Evolutionary conservation across 2,329 filamentous ascomycete genomes (phyloP).

Genomic region (Cryphonectria parasitica): DNA sequence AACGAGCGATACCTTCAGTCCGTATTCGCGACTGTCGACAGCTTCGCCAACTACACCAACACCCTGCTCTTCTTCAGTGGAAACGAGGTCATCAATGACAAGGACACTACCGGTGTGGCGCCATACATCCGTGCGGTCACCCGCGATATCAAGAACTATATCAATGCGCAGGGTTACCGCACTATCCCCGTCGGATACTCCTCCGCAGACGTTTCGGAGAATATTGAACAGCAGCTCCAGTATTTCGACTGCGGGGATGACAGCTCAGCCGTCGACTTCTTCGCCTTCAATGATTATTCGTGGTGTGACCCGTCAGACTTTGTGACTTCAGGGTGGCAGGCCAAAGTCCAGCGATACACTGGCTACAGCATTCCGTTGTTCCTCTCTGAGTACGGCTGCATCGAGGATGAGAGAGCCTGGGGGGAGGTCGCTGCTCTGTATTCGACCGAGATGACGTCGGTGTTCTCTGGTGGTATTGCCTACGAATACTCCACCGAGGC

Average conservation of each 20-base stretch:
- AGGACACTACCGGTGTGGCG: conserved; percentile 65
- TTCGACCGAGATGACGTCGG: conserved; percentile 78
- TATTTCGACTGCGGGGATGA: conserved; percentile 95
- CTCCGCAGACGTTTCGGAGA: conserved; percentile 79
- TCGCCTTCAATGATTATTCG: conserved; percentile 81
- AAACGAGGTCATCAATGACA: conserved; percentile 78
- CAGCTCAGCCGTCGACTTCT: conserved; percentile 84
- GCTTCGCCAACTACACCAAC: conserved; percentile 82
- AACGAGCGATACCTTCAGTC: conserved; percentile 83
- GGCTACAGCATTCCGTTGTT: conserved; percentile 89
- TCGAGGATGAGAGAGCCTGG: conserved; percentile 78
- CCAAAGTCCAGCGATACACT: conserved; percentile 86
- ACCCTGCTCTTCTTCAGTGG: conserved; percentile 84
- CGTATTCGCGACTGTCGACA: conserved; percentile 86
- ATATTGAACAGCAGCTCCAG: conserved; percentile 81
- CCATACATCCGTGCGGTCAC: conserved; percentile 80
- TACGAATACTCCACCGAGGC: conserved; percentile 90
- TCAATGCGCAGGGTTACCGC: conserved; percentile 64
- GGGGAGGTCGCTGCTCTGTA: conserved; percentile 80
- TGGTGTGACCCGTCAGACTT: conserved; percentile 80
- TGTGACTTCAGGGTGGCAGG: conserved; percentile 75
- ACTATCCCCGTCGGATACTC: conserved; percentile 76
- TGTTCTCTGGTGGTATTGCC: conserved; percentile 94
- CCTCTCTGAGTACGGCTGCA: conserved; percentile 94
- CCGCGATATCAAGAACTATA: conserved; percentile 75